Base-by-base conservation (phyloP, 1,284 basidiomycete genomes). In the Microbotryum violaceum region DNA sequence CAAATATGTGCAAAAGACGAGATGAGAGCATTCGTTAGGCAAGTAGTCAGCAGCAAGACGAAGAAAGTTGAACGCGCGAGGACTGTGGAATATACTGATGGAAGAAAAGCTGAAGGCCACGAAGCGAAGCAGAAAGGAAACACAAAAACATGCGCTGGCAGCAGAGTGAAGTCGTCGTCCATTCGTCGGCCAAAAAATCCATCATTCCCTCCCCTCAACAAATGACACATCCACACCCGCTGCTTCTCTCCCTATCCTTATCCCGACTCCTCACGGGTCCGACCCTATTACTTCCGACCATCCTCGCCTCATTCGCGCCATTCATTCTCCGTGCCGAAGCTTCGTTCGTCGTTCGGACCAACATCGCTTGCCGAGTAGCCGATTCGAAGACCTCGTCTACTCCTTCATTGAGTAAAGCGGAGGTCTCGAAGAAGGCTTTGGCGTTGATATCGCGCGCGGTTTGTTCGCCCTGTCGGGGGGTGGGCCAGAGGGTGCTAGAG, bases 341-440 rank as follows among this genome's bases (percentile, higher is more conserved):
- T 48, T 42, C n/a, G 47, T 21, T 12, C 52, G 52, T 16, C 49
- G 82, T 77, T 12, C 83, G 82, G 81, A 94, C 91, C 60, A 94
- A 78, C 87, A 96, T 93, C 72, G 90, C 91, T 45, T 89, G 90
- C 45, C 92, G 81, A 21, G 91, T 96, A 33, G 92, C 92, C 0
- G 89, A 87, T 78, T 97, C 92, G 69, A 96, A 97, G 46, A 96
- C 89, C 69, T 91, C 88, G 76, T 96, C 92, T 16, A 96, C 92
- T 52, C 92, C 92, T 75, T 91, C 85, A 70, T 92, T 92, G 74
- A 86, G 85, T 57, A 96, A 80, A 25, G 92, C 88, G 3, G 88
- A 91, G 72, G 91, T 96, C 75, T 96, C 92, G 76, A 90, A 90
- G 79, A 94, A 97, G 49, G 84, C 87, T 31, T 89, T 82, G 25